Conservation (phyloP, 306 rosid genomes). For the Comarum palustre region DNA sequence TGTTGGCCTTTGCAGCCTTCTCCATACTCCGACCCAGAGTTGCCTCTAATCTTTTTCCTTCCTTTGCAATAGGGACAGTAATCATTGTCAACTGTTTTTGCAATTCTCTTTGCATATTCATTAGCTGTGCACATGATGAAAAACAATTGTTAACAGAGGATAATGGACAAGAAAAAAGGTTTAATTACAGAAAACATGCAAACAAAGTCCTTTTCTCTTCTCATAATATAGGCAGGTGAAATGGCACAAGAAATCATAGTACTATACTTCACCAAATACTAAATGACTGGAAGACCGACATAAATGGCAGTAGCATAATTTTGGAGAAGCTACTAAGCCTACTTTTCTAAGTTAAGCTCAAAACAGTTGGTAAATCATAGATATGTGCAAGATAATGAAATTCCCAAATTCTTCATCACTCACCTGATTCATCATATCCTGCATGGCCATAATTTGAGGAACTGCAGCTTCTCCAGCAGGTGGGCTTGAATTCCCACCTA, state of each 20-base stretch:
- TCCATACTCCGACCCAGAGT: slow-evolving; percentile 77
- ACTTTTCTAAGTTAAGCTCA: not conserved
- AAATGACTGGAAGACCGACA: not conserved
- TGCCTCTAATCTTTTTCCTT: slow-evolving; percentile 84
- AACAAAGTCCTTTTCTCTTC: not conserved
- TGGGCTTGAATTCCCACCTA: slow-evolving; percentile 43
- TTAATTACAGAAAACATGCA: not conserved
- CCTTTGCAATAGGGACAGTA: slow-evolving; percentile 80
- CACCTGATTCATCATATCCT: slow-evolving; percentile 84
- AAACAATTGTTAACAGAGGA: slow-evolving; percentile 4
- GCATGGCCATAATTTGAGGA: slow-evolving; percentile 70
- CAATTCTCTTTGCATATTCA: slow-evolving; percentile 75
- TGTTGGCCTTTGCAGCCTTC: slow-evolving; percentile 65
- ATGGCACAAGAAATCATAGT: too few species aligned
- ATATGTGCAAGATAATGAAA: not conserved
- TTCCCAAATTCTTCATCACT: not conserved
- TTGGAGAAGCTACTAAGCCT: not conserved
- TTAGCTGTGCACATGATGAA: slow-evolving; percentile 46
- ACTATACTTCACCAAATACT: not conserved
- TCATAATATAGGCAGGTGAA: not conserved
- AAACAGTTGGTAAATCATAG: not conserved
- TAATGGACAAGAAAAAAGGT: not conserved
- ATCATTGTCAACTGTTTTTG: slow-evolving; percentile 83
- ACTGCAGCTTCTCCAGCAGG: slow-evolving; percentile 37
- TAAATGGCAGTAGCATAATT: not conserved